These are phyloP conservation scores for Alternaria conjuncta DNA, from an alignment of 2,329 filamentous ascomycete genomes.

Conservation along the genomic window DNA sequence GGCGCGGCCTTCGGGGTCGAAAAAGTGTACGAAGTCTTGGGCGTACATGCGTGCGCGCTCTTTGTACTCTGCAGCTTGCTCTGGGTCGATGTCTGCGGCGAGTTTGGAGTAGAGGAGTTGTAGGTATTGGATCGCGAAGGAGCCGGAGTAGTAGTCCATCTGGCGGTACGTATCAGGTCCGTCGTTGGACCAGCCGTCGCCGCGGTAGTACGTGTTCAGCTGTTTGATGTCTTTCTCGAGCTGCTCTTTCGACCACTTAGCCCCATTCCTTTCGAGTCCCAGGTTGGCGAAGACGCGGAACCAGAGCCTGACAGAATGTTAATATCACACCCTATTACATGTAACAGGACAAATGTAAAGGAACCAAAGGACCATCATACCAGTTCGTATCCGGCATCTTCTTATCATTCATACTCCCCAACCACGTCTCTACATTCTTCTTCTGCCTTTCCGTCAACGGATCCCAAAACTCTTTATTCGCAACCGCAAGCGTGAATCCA, in stretches of 20 bases:
- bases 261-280: conserved; percentile 76
- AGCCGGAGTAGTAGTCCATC: conserved; percentile 86
- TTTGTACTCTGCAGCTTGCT: conserved; percentile 72
- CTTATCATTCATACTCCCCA: conserved; percentile 80
- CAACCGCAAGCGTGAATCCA: conserved; percentile 76
- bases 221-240: conserved; percentile 79
- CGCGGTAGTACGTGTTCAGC: conserved; percentile 81
- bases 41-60: conserved; percentile 71
- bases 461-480: conserved; percentile 68
- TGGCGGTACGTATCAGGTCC: conserved; percentile 79
- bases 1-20: conserved; percentile 71
- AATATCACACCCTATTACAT: conserved; percentile 12
- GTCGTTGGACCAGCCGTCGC: conserved; percentile 82
- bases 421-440: conserved; percentile 72
- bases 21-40: conserved; percentile 76
- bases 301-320: conserved; percentile 68
- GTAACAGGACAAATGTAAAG: background rate
- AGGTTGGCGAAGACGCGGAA: conserved; percentile 85
- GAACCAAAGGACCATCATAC: conserved; percentile 39
- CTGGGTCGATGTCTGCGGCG: conserved; percentile 68
- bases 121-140: conserved; percentile 81
- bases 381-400: conserved; percentile 72
- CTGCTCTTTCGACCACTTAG: conserved; percentile 70
- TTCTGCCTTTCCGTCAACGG: conserved; percentile 67
- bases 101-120: conserved; percentile 79